Evolutionary conservation across 148 eudicot genomes (phyloP).

Genomic region (Rhododendron griersonianum): DNA sequence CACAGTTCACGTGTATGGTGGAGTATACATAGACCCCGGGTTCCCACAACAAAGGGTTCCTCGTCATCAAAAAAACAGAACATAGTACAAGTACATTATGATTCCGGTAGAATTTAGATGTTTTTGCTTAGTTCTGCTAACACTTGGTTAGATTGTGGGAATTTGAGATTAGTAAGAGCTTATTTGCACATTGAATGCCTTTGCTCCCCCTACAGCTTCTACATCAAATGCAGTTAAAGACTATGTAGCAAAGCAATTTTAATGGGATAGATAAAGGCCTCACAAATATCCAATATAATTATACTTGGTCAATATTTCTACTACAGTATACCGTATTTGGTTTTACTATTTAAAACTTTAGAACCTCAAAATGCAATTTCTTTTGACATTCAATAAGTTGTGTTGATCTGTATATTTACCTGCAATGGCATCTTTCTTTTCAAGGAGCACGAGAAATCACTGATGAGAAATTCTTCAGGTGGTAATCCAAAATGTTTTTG

Average conservation of each 20-base stretch:
- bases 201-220: not conserved
- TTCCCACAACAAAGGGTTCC: not conserved
- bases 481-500: constrained; percentile 83
- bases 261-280: not conserved
- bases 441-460: constrained; percentile 75
- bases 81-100: too few relatives aligned
- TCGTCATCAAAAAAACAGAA: not conserved
- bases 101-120: too few relatives aligned
- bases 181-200: not conserved
- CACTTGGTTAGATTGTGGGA: not conserved
- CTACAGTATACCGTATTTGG: not conserved
- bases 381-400: not conserved
- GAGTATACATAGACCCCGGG: not conserved
- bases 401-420: constrained; percentile 29
- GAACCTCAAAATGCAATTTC: not conserved
- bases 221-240: not conserved
- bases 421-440: constrained; percentile 77
- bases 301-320: not conserved
- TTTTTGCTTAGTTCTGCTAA: not conserved
- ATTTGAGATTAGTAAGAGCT: not conserved
- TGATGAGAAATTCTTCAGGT: constrained; percentile 86
- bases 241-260: not conserved
- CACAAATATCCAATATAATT: not conserved
- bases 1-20: not conserved
- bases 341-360: not conserved